Conservation (phyloP, 2,329 filamentous ascomycete genomes). For the Pseudogymnoascus destructans region DNA sequence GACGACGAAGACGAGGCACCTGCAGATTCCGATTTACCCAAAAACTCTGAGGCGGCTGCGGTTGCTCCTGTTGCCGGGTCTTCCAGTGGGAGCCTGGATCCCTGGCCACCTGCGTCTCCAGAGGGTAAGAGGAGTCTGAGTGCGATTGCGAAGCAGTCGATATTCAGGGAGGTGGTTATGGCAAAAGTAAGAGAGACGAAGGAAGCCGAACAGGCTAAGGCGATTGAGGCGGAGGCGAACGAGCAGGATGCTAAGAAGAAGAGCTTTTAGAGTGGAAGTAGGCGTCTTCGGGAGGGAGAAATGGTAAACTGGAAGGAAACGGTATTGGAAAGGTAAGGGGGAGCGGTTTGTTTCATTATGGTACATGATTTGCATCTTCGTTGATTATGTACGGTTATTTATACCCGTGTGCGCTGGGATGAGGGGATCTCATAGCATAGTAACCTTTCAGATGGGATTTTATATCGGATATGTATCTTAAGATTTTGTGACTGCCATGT, state of each 20-base stretch:
- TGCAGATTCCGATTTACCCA: slow-evolving; percentile 45
- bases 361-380: neutral
- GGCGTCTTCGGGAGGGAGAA: neutral
- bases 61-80: slow-evolving; percentile 27
- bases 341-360: neutral
- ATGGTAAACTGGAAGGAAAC: neutral
- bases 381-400: slow-evolving; percentile 8
- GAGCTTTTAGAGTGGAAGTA: neutral
- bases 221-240: slow-evolving; percentile 42
- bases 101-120: slow-evolving; percentile 5
- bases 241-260: slow-evolving; percentile 17
- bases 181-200: slow-evolving; percentile 91
- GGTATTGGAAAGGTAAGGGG: neutral
- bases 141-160: slow-evolving; percentile 48
- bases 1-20: slow-evolving; percentile 71
- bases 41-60: slow-evolving; percentile 42
- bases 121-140: slow-evolving; percentile 33
- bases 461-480: neutral
- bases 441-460: slow-evolving; percentile 1
- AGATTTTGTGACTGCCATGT: neutral
- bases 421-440: slow-evolving; percentile 3
- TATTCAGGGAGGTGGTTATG: slow-evolving; percentile 88
- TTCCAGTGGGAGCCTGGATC: slow-evolving; percentile 12
- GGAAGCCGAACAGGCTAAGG: slow-evolving; percentile 64
- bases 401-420: slow-evolving; percentile 1